Conservation (phyloP, 768 basidiomycete genomes). For the Kwoniella botswanensis region DNA sequence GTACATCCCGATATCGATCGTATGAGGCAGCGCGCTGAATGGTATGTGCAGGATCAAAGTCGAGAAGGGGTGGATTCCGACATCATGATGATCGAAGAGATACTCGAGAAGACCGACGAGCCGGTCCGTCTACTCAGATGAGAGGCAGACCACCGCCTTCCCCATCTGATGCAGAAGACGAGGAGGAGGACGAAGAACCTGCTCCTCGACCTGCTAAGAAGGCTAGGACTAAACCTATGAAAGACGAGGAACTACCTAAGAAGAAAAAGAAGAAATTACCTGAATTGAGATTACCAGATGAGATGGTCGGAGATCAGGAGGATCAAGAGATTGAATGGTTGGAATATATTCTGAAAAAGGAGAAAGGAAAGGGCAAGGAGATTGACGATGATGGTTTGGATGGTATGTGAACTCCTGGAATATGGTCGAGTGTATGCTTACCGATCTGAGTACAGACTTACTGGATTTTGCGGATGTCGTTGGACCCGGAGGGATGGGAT, state of each 20-base stretch:
- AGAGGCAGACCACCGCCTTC: conserved; percentile 3
- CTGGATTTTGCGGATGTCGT: conserved; percentile 54
- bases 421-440: conserved; percentile 60
- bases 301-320: conserved; percentile 63
- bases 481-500: conserved; percentile 42
- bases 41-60: conserved; percentile 7
- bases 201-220: conserved; percentile 4
- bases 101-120: conserved; percentile 19
- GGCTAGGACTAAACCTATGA: not conserved
- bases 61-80: conserved; percentile 17
- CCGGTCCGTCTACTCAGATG: conserved; percentile 3
- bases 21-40: not conserved
- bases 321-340: conserved; percentile 84
- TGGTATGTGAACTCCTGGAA: conserved; percentile 62
- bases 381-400: conserved; percentile 77
- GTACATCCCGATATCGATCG: not conserved
- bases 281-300: conserved; percentile 35
- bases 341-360: conserved; percentile 70
- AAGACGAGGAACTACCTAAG: conserved; percentile 2
- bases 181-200: conserved; percentile 9
- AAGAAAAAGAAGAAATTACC: conserved; percentile 44
- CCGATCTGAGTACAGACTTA: conserved; percentile 37
- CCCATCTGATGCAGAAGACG: conserved; percentile 1
- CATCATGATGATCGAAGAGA: conserved; percentile 15
- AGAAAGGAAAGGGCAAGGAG: conserved; percentile 59